phyloP scores from a whole-genome alignment of 2,329 filamentous ascomycete species.

The Arthrobotrys entomopaga region DNA sequence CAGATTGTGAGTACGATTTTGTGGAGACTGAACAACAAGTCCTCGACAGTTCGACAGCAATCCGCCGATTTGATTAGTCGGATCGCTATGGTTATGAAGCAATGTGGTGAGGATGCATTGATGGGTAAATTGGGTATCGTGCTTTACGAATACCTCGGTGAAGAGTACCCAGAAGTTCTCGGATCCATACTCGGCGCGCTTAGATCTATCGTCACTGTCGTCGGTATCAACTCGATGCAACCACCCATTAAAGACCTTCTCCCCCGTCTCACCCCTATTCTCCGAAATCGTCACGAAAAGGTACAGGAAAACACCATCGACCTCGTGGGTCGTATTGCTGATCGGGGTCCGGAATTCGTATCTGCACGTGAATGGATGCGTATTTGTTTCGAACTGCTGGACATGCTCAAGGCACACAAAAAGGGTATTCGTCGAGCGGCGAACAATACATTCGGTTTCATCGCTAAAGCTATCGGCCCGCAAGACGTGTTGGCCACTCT shows the following conservation, averaged over 20 bases:
- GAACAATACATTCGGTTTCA: constrained; percentile 99
- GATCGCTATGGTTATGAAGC: constrained; percentile 98
- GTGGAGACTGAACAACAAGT: constrained; percentile 97
- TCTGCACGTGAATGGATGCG: constrained; percentile 99
- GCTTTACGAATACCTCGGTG: constrained; percentile 96
- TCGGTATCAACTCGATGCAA: constrained; percentile 98
- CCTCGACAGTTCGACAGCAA: constrained; percentile 93
- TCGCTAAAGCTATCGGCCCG: constrained; percentile 97
- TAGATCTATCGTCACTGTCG: constrained; percentile 94
- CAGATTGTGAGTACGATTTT: constrained; percentile 98
- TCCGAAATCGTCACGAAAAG: constrained; percentile 98
- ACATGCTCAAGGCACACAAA: constrained; percentile 99
- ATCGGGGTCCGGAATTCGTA: constrained; percentile 94
- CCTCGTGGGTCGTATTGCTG: constrained; percentile 94
- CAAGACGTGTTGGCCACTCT: constrained; percentile 96
- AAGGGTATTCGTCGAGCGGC: constrained; percentile 97
- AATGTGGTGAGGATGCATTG: constrained; percentile 93
- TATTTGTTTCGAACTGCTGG: constrained; percentile 97
- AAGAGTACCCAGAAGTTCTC: constrained; percentile 97
- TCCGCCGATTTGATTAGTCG: constrained; percentile 95
- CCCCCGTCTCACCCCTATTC: constrained; percentile 93
- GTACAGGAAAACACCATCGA: constrained; percentile 99
- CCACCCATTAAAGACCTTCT: constrained; percentile 96
- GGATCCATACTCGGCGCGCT: constrained; percentile 95
- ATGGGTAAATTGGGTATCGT: constrained; percentile 96